Conservation (phyloP, 441 rosid species). For the Dalechampia spathulata region DNA sequence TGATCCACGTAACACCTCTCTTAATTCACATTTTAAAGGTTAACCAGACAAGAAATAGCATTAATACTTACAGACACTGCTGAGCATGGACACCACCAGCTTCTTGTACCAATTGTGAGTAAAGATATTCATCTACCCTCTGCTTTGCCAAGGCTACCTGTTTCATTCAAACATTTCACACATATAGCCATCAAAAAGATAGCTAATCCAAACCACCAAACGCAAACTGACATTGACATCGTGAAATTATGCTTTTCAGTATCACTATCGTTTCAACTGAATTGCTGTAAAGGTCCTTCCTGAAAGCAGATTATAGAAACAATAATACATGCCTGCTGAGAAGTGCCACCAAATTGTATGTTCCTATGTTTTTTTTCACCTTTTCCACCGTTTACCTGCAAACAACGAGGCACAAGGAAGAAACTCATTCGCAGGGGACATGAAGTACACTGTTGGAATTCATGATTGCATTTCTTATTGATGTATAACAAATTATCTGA, state of each 20-base stretch:
- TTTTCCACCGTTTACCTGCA: slow-evolving; percentile 59
- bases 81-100: slow-evolving; percentile 24
- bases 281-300: too few relatives aligned
- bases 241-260: background rate
- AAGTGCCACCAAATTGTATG: slow-evolving; percentile 53
- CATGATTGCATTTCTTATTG: too few relatives aligned
- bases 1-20: too few relatives aligned
- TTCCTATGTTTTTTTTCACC: slow-evolving; percentile 51
- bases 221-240: background rate
- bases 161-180: background rate
- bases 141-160: slow-evolving; percentile 67
- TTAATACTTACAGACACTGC: slow-evolving; percentile 20
- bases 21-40: too few relatives aligned
- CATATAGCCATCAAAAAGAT: too few relatives aligned
- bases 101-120: slow-evolving; percentile 45
- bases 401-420: background rate
- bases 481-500: background rate
- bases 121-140: slow-evolving; percentile 55
- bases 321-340: slow-evolving; percentile 40
- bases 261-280: background rate
- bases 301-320: background rate
- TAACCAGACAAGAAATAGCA: too few relatives aligned
- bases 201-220: background rate
- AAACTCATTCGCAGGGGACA: background rate
- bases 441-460: background rate